Evolutionary conservation across 495 filamentous ascomycete genomes (phyloP).

Genomic region (Trichocladium uniseriatum): DNA sequence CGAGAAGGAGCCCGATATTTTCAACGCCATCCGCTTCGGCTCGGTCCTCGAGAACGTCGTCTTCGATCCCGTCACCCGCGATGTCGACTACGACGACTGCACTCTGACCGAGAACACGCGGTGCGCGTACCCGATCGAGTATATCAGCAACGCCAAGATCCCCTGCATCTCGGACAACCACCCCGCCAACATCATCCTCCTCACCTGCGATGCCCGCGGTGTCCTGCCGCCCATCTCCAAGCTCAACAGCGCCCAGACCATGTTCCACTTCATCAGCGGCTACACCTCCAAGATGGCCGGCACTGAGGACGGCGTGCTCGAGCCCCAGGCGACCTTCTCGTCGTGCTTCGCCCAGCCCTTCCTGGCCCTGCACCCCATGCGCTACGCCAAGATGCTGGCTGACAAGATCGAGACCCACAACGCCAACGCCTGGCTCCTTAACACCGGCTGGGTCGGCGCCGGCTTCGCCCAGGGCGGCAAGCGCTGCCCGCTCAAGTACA

Average conservation of each 20-base stretch:
- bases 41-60: slow-evolving; percentile 98
- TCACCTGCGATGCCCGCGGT: slow-evolving; percentile 96
- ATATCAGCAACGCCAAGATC: slow-evolving; percentile 97
- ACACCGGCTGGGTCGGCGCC: slow-evolving; percentile 98
- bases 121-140: slow-evolving; percentile 97
- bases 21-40: slow-evolving; percentile 89
- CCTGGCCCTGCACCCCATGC: slow-evolving; percentile 97
- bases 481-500: slow-evolving; percentile 98
- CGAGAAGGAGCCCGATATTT: slow-evolving; percentile 99
- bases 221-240: slow-evolving; percentile 97
- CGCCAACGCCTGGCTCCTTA: slow-evolving; percentile 95
- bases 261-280: slow-evolving; percentile 99
- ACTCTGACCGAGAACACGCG: slow-evolving; percentile 98
- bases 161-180: slow-evolving; percentile 81
- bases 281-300: slow-evolving; percentile 99
- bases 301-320: slow-evolving; percentile 91
- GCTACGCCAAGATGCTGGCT: slow-evolving; percentile 94
- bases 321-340: slow-evolving; percentile 97
- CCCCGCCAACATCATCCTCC: slow-evolving; percentile 93
- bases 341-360: slow-evolving; percentile 99
- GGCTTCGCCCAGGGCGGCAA: slow-evolving; percentile 91
- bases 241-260: slow-evolving; percentile 88
- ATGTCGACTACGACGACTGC: slow-evolving; percentile 88
- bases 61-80: slow-evolving; percentile 81
- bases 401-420: slow-evolving; percentile 95